Percentiles rank a stretch among this genome's conserved stretches.
phyloP scores from a whole-genome alignment of 1,139 yeast species.

The Kodamaea arcana region DNA sequence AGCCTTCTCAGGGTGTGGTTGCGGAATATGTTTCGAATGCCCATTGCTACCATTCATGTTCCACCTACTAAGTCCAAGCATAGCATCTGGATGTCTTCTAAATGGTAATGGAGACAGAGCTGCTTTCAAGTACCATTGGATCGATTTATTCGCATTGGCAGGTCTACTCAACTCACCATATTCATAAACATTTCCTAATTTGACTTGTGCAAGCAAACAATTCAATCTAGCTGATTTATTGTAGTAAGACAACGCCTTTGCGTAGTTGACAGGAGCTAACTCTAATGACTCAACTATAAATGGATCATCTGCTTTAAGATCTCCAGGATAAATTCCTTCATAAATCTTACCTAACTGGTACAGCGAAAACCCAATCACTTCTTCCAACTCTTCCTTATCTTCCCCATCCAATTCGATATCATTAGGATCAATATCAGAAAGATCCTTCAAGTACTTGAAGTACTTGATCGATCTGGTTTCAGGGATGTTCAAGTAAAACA shows the following conservation, averaged over 20 bases:
- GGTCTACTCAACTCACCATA: constrained; percentile 71
- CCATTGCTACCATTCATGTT: constrained; percentile 78
- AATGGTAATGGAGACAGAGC: constrained; percentile 51
- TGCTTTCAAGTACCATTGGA: constrained; percentile 87
- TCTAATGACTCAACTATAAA: constrained; percentile 34
- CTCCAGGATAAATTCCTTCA: constrained; percentile 60
- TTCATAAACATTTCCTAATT: constrained; percentile 84
- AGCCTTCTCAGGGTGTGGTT: constrained; percentile 72
- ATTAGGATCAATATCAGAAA: constrained; percentile 33
- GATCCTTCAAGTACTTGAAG: constrained; percentile 35
- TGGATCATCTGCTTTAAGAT: constrained; percentile 33
- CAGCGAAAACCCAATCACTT: constrained; percentile 40
- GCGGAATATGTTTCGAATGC: constrained; percentile 45
- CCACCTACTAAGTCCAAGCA: constrained; percentile 91
- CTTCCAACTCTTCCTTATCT: constrained; percentile 41
- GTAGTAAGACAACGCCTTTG: constrained; percentile 65
- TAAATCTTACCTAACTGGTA: constrained; percentile 63
- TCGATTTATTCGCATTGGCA: constrained; percentile 66
- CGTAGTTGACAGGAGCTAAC: constrained; percentile 46
- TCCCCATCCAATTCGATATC: constrained; percentile 35
- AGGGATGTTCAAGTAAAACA: constrained; percentile 36
- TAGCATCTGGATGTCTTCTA: constrained; percentile 79
- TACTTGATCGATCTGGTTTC: constrained; percentile 32
- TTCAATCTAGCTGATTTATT: constrained; percentile 73
- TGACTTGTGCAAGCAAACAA: constrained; percentile 79